A percentile compares a stretch with the other conserved stretches of the same genome.
Conservation (phyloP, 2,329 filamentous ascomycete genomes). For the Colletotrichum coccodes region DNA sequence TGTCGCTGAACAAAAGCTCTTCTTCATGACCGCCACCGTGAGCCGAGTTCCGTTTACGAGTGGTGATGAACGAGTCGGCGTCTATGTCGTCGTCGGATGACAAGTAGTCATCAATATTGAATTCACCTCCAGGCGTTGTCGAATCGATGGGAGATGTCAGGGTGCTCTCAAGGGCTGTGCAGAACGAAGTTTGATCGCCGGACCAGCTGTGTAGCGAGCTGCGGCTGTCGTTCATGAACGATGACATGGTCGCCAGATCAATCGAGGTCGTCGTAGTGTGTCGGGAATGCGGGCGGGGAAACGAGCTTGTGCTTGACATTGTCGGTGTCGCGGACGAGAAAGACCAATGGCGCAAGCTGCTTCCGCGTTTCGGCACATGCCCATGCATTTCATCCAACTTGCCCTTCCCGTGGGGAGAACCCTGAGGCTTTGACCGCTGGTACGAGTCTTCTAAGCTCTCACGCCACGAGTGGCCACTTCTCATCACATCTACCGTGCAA, state of each 20-base stretch:
- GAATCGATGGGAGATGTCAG: constrained; percentile 5
- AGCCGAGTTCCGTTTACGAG: constrained; percentile 1
- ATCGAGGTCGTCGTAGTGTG: constrained; percentile 58
- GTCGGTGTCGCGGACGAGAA: constrained; percentile 53
- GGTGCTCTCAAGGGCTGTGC: constrained; percentile 26
- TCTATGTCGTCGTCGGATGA: constrained; percentile 51
- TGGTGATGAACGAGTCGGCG: constrained; percentile 44
- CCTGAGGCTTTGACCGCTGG: constrained; percentile 37
- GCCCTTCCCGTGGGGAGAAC: constrained; percentile 36
- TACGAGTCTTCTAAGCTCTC: constrained; percentile 31
- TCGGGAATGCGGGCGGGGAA: constrained; percentile 50
- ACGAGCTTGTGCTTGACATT: constrained; percentile 52
- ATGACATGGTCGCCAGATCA: constrained; percentile 43
- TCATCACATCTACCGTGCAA: constrained; percentile 26
- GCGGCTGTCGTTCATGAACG: constrained; percentile 25
- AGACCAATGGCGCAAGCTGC: constrained; percentile 52
- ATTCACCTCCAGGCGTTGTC: constrained; percentile 26
- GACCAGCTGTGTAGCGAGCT: constrained; percentile 29
- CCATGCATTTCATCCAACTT: constrained; percentile 48
- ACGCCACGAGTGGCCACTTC: constrained; percentile 27
- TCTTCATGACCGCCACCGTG: constrained; percentile 45
- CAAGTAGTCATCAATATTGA: constrained; percentile 52
- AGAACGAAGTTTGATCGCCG: constrained; percentile 30
- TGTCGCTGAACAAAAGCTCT: constrained; percentile 47
- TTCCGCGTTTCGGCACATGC: constrained; percentile 46